These are phyloP conservation scores for Eucalyptus rudis DNA, from an alignment of 345 rosid genomes.

Conservation along the genomic window DNA sequence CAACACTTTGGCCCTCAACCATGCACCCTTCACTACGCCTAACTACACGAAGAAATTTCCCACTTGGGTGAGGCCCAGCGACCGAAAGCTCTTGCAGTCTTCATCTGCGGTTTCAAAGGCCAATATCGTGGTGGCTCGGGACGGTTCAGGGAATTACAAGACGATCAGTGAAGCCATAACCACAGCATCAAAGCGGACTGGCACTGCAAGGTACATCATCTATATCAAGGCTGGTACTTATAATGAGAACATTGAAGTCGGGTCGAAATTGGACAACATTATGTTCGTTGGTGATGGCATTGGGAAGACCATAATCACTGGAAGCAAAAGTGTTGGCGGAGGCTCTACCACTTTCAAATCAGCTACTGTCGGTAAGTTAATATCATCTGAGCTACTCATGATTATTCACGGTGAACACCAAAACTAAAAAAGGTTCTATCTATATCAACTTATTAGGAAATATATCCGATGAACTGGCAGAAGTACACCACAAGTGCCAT, in stretches of 20 bases:
- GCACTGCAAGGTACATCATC: constrained; percentile 59
- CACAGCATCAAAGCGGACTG: constrained; percentile 38
- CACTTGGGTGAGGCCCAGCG: constrained; percentile 64
- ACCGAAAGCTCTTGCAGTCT: constrained; percentile 62
- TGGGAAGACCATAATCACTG: constrained; percentile 67
- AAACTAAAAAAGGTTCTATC: not conserved
- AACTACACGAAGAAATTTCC: constrained; percentile 48
- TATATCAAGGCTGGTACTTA: constrained; percentile 67
- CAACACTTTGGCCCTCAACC: constrained; percentile 58
- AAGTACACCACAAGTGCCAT: too few species aligned
- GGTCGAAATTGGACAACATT: constrained; percentile 29
- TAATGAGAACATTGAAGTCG: constrained; percentile 51
- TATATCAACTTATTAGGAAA: not conserved
- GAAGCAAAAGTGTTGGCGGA: constrained; percentile 84
- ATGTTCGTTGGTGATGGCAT: constrained; percentile 83
- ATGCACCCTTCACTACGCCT: constrained; percentile 29
- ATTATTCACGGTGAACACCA: not conserved
- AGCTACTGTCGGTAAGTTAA: constrained; percentile 77
- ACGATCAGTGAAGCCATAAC: constrained; percentile 29
- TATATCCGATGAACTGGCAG: not conserved
- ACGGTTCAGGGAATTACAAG: constrained; percentile 34
- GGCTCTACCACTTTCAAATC: constrained; percentile 83
- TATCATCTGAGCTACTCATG: not conserved
- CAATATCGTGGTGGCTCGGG: constrained; percentile 32
- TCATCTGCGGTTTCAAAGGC: constrained; percentile 14